Conservation (phyloP, 2,329 filamentous ascomycete genomes). For the Botrytis pseudocinerea region DNA sequence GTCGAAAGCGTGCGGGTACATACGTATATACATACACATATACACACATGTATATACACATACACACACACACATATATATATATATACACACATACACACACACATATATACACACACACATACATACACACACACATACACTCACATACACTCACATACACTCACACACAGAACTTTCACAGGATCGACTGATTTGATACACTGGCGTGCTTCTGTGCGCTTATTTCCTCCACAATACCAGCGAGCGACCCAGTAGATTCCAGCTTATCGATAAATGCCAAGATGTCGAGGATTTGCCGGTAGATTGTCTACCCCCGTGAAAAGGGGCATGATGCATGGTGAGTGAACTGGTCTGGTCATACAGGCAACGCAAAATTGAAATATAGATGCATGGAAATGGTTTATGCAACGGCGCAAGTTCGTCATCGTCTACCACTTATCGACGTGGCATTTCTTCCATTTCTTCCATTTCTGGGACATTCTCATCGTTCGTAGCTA, state of each 20-base stretch:
- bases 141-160: too few species aligned
- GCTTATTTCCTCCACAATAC: background rate
- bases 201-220: slow-evolving; percentile 5
- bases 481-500: background rate
- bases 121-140: too few species aligned
- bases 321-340: slow-evolving; percentile 12
- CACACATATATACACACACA: too few species aligned
- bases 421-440: background rate
- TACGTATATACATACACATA: too few species aligned
- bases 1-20: background rate
- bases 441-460: background rate
- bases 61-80: too few species aligned
- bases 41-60: too few species aligned
- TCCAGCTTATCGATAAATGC: background rate
- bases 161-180: background rate
- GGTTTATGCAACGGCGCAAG: background rate
- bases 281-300: slow-evolving; percentile 4
- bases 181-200: background rate
- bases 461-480: background rate
- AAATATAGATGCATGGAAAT: background rate
- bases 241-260: background rate
- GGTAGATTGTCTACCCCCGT: background rate
- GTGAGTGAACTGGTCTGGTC: background rate
- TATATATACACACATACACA: too few species aligned
- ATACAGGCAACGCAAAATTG: background rate